Evolutionary conservation across 2,329 filamentous ascomycete genomes (phyloP).

Genomic region (Botryotinia globosa): DNA sequence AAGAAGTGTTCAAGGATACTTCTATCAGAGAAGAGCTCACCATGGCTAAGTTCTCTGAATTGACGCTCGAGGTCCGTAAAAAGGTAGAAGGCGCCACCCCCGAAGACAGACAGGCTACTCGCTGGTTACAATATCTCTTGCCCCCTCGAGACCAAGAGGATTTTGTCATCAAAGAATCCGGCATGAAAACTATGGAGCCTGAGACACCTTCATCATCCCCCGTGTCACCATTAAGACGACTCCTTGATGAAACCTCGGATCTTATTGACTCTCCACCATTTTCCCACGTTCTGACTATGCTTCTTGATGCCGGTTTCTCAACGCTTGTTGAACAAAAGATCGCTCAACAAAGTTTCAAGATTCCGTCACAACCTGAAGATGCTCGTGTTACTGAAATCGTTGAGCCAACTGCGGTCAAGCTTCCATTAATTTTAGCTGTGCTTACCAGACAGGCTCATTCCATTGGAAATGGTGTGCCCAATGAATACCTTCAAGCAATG

Average conservation of each 20-base stretch:
- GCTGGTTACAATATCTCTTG: conserved; percentile 80
- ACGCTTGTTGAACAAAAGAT: conserved; percentile 81
- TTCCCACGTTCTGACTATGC: conserved; percentile 75
- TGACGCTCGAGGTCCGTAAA: conserved; percentile 80
- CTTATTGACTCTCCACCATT: conserved; percentile 93
- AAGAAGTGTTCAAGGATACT: conserved; percentile 82
- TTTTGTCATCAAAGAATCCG: conserved; percentile 80
- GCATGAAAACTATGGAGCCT: conserved; percentile 59
- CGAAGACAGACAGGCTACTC: conserved; percentile 54
- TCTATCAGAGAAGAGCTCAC: conserved; percentile 87
- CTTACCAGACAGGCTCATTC: conserved; percentile 86
- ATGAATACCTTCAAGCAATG: conserved; percentile 70
- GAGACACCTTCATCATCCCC: conserved; percentile 38
- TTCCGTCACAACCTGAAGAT: conserved; percentile 41
- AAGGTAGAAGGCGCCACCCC: conserved; percentile 75
- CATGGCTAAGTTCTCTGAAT: conserved; percentile 72
- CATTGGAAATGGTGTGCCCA: conserved; percentile 77
- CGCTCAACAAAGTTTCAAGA: conserved; percentile 73
- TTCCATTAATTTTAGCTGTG: conserved; percentile 87
- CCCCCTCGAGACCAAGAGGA: conserved; percentile 77
- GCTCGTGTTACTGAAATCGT: conserved; percentile 50
- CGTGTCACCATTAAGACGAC: conserved; percentile 60
- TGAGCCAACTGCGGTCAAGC: conserved; percentile 58
- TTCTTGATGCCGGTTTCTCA: conserved; percentile 86
- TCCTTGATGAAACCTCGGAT: conserved; percentile 94